Conservation (phyloP, 352 stramenopile genomes). For the Globisporangium nagaii region DNA sequence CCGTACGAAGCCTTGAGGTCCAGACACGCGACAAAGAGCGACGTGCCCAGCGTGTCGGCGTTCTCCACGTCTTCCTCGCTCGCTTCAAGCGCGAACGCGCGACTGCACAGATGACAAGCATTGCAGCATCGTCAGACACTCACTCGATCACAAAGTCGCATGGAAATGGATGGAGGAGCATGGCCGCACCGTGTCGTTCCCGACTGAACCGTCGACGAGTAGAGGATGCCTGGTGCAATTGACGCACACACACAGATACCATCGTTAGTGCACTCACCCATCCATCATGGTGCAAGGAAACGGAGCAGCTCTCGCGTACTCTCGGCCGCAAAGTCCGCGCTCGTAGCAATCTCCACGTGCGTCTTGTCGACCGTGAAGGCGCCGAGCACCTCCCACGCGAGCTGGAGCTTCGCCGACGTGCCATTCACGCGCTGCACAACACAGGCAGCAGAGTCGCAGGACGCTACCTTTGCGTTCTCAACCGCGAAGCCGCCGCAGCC, state of each 20-base stretch:
- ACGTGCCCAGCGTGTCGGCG: conserved; percentile 53
- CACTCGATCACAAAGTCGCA: too few relatives aligned
- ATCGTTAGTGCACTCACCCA: too few relatives aligned
- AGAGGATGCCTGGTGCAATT: conserved; percentile 29
- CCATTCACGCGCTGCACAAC: conserved; percentile 15
- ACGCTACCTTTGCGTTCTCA: conserved; percentile 31
- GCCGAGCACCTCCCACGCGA: conserved; percentile 77
- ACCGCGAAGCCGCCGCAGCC: conserved; percentile 39
- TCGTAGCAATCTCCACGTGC: conserved; percentile 56
- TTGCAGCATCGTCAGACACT: not conserved
- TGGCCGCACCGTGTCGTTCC: conserved; percentile 38
- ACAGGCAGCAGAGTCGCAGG: conserved; percentile 43
- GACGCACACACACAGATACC: not conserved
- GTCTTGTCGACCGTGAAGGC: conserved; percentile 73
- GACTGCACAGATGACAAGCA: conserved; percentile 12
- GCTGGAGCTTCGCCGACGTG: conserved; percentile 45
- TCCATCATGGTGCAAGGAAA: too few relatives aligned
- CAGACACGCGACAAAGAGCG: conserved; percentile 60
- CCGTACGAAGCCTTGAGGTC: conserved; percentile 25
- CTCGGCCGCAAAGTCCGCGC: conserved; percentile 30
- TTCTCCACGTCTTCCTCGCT: conserved; percentile 25
- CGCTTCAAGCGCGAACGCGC: conserved; percentile 53
- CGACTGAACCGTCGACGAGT: conserved; percentile 33
- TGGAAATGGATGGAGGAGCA: not conserved
- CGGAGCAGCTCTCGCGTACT: conserved; percentile 12